phyloP scores from a whole-genome alignment of 78 protist species.

The Dictyostelium brefeldianum region DNA sequence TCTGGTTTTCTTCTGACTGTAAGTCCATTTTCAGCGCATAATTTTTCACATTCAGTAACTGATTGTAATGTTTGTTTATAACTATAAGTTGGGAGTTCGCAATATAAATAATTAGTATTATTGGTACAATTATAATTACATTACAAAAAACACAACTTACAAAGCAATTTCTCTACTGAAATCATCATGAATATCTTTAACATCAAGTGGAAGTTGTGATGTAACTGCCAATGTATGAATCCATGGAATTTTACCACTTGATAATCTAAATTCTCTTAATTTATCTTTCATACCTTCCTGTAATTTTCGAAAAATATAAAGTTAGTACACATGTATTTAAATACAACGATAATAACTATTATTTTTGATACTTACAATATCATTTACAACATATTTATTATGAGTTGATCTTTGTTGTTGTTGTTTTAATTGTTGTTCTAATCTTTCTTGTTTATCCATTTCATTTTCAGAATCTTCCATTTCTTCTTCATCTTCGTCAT shows the following conservation, averaged over 20 bases:
- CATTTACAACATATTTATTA: conserved; percentile 46
- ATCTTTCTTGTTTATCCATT: conserved; percentile 14
- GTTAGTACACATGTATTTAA: no score
- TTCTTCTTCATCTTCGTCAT: not conserved
- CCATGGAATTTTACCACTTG: conserved; percentile 72
- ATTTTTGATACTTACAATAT: conserved; percentile 26
- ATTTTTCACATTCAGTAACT: conserved; percentile 50
- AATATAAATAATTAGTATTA: not conserved
- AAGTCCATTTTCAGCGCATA: conserved; percentile 32
- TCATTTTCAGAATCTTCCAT: conserved; percentile 33
- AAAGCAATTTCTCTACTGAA: conserved; percentile 83
- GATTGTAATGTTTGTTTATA: conserved; percentile 59
- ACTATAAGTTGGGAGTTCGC: not conserved
- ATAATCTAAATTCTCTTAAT: conserved; percentile 35
- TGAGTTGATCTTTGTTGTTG: not conserved
- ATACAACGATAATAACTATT: no score
- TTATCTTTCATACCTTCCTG: conserved; percentile 45
- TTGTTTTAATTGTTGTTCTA: not conserved
- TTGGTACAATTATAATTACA: not conserved
- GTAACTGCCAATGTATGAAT: conserved; percentile 73
- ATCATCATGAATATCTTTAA: conserved; percentile 85
- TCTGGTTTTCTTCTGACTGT: conserved; percentile 84
- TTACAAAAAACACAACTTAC: conserved; percentile 38
- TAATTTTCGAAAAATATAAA: no score
- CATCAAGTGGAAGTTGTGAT: not conserved